Base-by-base conservation (phyloP, 2,329 filamentous ascomycete genomes). In the Epichloe gansuensis region DNA sequence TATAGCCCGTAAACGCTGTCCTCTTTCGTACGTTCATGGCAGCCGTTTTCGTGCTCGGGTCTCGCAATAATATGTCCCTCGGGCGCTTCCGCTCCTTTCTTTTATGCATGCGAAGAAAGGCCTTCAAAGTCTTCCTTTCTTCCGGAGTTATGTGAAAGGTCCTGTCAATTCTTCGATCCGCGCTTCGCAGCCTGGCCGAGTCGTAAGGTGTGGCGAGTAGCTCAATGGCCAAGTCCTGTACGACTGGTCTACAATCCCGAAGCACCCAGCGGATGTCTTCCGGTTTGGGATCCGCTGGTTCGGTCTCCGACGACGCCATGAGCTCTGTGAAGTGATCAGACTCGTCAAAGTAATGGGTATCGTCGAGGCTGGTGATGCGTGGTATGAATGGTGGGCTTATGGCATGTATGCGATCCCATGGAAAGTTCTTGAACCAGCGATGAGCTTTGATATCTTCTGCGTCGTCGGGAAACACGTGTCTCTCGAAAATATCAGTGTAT, bases 261-360 rank as follows among this genome's bases (percentile, higher is more conserved):
- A 78, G 63, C 17, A 66, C 51, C 7, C 53, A 55, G 21, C 61
- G 57, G 4, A 66, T 63, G 7, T 69, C 66, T 13, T 64, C 63
- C 2, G 61, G 60, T 17, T 58, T 61, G 42, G 60, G 59, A 17
- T 61, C 56, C 7, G 55, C 59, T 40, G 61, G 61, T 1, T 69
- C 68, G 1, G 67, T 64, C 3, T 53, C 47, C 6, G 70, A 64
- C 5, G 75, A 78, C 31, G 75, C 73, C 2, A 77, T 73, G 73
- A 75, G 73, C 59, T 85, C 82, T 36, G 78, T 81, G 49, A 91
- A 80, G 31, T 84, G 74, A 41, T 87, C 81, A 57, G 89, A 87
- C 48, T 89, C 84, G 53, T 95, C 87, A 62, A 97, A 97, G 64
- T 95, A 97, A 60, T 85, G 87, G 1, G 89, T 93, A 63, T 90